Percentiles rank a stretch among this genome's conserved stretches.
These are phyloP conservation scores for Casuarina glauca DNA, from an alignment of 306 rosid species.

Conservation along the genomic window DNA sequence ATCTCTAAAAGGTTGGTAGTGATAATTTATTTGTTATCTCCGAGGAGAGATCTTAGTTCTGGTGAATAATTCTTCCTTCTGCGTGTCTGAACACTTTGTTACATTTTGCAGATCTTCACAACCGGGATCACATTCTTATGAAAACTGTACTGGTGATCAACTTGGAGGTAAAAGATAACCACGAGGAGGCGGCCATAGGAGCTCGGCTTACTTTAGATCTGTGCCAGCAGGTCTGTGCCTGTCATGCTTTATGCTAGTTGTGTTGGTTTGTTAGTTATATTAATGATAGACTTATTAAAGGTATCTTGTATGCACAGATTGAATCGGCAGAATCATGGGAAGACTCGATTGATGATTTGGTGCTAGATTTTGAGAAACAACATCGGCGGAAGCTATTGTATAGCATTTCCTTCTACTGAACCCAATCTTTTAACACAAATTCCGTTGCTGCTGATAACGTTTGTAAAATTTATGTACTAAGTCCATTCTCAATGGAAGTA, in stretches of 20 bases:
- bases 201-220: constrained; percentile 77
- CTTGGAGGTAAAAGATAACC: constrained; percentile 99
- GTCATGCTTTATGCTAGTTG: not conserved
- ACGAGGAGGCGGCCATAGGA: constrained; percentile 91
- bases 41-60: not conserved
- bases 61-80: not conserved
- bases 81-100: constrained; percentile 16
- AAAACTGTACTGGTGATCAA: constrained; percentile 75
- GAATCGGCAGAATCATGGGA: constrained; percentile 87
- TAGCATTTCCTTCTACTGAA: constrained; percentile 77
- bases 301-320: constrained; percentile 42
- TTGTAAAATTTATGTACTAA: constrained; percentile 11
- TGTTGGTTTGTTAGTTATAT: not conserved
- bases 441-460: not conserved
- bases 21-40: not conserved
- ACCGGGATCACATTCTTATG: constrained; percentile 64
- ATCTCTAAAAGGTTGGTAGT: not conserved
- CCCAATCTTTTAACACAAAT: too few species aligned
- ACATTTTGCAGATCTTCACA: constrained; percentile 70
- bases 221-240: constrained; percentile 69
- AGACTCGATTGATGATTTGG: constrained; percentile 76
- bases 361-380: constrained; percentile 69
- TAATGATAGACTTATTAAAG: constrained; percentile 3
- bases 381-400: constrained; percentile 75
- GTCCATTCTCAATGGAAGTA: constrained; percentile 1